Percentiles rank a stretch among this genome's conserved stretches.
phyloP scores from a whole-genome alignment of 495 filamentous ascomycete genomes.

The Podospora australis region DNA sequence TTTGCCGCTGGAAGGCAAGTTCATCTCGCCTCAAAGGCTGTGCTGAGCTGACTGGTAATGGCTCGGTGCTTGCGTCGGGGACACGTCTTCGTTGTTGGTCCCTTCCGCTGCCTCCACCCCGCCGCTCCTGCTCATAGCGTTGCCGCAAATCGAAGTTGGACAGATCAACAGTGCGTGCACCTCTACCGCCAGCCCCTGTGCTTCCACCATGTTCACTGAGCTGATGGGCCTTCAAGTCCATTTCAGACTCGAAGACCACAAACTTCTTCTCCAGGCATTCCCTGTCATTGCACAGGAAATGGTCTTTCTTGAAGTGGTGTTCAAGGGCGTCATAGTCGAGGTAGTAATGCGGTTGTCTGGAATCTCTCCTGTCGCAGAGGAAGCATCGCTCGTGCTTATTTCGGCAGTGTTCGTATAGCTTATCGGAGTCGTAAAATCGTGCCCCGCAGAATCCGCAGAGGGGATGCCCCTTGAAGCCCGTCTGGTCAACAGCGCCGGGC shows the following conservation, averaged over 20 bases:
- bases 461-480: slow-evolving; percentile 92
- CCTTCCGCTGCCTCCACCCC: slow-evolving; percentile 34
- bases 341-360: slow-evolving; percentile 75
- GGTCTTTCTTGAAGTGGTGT: slow-evolving; percentile 76
- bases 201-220: slow-evolving; percentile 29
- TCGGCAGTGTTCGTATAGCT: slow-evolving; percentile 86
- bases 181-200: slow-evolving; percentile 63
- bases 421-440: slow-evolving; percentile 92
- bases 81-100: slow-evolving; percentile 39
- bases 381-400: slow-evolving; percentile 92
- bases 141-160: slow-evolving; percentile 73
- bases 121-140: slow-evolving; percentile 58
- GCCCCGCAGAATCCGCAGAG: slow-evolving; percentile 88
- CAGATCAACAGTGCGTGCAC: slow-evolving; percentile 81
- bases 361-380: slow-evolving; percentile 74
- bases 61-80: slow-evolving; percentile 63
- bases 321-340: slow-evolving; percentile 78
- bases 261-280: slow-evolving; percentile 97
- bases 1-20: slow-evolving; percentile 84
- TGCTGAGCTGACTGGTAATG: slow-evolving; percentile 68
- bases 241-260: slow-evolving; percentile 89
- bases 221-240: slow-evolving; percentile 69
- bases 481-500: slow-evolving; percentile 86
- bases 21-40: slow-evolving; percentile 82
- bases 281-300: slow-evolving; percentile 75